These are phyloP conservation scores for Cynanchum wilfordii DNA, from an alignment of 257 asterid species.

Conservation along the genomic window DNA sequence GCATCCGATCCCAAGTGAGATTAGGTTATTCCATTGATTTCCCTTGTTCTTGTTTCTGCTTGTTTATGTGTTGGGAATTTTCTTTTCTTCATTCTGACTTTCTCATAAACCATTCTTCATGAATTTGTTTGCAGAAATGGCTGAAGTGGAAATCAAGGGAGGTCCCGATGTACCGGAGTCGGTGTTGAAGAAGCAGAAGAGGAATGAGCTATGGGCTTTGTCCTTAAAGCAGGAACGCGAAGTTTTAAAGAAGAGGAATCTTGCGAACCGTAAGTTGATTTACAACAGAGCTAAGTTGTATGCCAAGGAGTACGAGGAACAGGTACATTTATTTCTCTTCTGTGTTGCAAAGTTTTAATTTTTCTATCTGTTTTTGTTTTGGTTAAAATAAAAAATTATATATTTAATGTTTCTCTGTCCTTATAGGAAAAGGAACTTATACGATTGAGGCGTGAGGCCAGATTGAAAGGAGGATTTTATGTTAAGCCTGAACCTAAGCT, in stretches of 20 bases:
- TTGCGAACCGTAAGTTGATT: slow-evolving; percentile 43
- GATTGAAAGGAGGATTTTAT: slow-evolving; percentile 81
- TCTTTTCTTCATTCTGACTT: neutral
- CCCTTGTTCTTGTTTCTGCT: neutral
- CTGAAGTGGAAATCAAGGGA: slow-evolving; percentile 18
- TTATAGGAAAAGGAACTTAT: slow-evolving; percentile 52
- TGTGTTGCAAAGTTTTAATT: neutral
- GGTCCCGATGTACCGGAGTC: slow-evolving; percentile 39
- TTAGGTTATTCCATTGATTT: neutral
- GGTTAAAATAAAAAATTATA: no score
- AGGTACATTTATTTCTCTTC: slow-evolving; percentile 23
- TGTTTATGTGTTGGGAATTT: neutral
- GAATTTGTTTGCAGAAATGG: slow-evolving; percentile 9
- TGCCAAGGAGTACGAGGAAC: slow-evolving; percentile 42
- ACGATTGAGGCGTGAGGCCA: slow-evolving; percentile 65
- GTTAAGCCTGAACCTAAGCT: slow-evolving; percentile 71
- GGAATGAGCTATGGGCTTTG: slow-evolving; percentile 59
- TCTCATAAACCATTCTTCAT: neutral
- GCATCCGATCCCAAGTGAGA: neutral
- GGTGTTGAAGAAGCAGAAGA: slow-evolving; percentile 62
- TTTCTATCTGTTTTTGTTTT: neutral
- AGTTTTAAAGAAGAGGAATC: slow-evolving; percentile 42
- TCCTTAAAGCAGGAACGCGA: slow-evolving; percentile 40
- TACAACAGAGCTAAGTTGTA: slow-evolving; percentile 43
- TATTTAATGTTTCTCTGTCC: neutral